These are phyloP conservation scores for Thalassiosira ordinaria DNA, from an alignment of 352 stramenopile genomes.

Conservation along the genomic window DNA sequence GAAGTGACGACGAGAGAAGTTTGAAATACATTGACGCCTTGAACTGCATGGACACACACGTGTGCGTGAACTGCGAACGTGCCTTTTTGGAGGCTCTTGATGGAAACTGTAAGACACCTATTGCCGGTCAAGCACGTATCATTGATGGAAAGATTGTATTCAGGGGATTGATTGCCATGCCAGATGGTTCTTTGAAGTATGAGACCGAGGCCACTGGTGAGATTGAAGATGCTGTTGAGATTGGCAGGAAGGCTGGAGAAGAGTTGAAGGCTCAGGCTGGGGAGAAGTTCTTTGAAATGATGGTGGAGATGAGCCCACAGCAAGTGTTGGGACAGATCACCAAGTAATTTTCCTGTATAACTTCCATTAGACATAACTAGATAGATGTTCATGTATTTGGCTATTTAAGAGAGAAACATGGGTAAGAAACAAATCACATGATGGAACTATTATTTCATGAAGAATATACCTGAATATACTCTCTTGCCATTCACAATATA, in stretches of 20 bases:
- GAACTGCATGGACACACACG: conserved; percentile 88
- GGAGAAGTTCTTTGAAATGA: conserved; percentile 89
- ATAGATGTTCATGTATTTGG: too few relatives aligned
- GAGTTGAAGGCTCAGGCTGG: conserved; percentile 87
- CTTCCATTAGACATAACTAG: conserved; percentile 7
- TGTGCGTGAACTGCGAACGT: conserved; percentile 90
- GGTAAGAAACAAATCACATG: too few relatives aligned
- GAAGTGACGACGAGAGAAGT: conserved; percentile 85
- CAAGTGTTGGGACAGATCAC: conserved; percentile 87
- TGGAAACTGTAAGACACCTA: conserved; percentile 92
- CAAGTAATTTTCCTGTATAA: conserved; percentile 62
- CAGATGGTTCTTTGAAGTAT: conserved; percentile 88
- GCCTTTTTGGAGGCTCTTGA: conserved; percentile 90
- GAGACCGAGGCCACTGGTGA: conserved; percentile 83
- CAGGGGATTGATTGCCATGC: conserved; percentile 89
- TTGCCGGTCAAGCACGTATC: conserved; percentile 90
- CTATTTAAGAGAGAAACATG: too few relatives aligned
- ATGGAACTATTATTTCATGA: too few relatives aligned
- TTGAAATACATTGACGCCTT: conserved; percentile 89
- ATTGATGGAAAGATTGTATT: conserved; percentile 89
- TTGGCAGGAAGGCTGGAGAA: conserved; percentile 87
- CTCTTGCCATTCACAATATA: too few relatives aligned
- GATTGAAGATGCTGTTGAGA: conserved; percentile 86
- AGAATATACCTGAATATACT: too few relatives aligned
- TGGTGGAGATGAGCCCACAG: conserved; percentile 87